Evolutionary conservation across 2,329 filamentous ascomycete species (phyloP).

Genomic region (Apiospora kogelbergensis): DNA sequence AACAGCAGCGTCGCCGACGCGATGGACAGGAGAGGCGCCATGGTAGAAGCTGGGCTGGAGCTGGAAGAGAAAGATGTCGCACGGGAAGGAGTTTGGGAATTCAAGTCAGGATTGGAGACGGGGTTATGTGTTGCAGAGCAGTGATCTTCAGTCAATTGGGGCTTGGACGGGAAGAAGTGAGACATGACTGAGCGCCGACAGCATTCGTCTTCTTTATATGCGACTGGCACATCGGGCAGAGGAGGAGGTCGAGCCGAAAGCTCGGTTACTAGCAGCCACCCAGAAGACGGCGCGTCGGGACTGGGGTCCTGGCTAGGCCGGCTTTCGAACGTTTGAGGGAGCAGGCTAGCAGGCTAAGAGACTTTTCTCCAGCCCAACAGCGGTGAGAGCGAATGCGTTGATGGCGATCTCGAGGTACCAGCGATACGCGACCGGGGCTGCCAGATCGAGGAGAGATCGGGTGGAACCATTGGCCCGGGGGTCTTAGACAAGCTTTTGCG

Average conservation of each 20-base stretch:
- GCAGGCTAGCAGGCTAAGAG: too few species aligned
- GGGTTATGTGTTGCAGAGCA: neutral
- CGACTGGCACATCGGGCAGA: neutral
- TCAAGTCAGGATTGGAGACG: neutral
- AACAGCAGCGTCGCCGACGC: constrained; percentile 34
- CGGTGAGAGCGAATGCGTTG: neutral
- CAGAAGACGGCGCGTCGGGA: neutral
- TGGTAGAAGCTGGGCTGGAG: constrained; percentile 23
- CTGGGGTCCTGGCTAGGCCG: neutral
- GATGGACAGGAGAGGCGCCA: constrained; percentile 39
- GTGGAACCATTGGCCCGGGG: neutral
- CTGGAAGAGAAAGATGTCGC: neutral
- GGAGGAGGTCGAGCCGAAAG: neutral
- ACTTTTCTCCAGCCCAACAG: too few species aligned
- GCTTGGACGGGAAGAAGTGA: neutral
- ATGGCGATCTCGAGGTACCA: neutral
- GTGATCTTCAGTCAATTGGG: constrained; percentile 1
- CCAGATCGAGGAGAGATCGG: neutral
- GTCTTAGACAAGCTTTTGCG: constrained; percentile 11
- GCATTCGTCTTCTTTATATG: neutral
- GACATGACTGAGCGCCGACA: neutral
- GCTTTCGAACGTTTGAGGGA: neutral
- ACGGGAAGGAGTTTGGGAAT: neutral
- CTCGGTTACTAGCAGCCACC: neutral
- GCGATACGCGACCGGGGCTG: neutral